Percentiles rank a stretch among this genome's conserved stretches.
Evolutionary conservation across 2,329 filamentous ascomycete species (phyloP).

Genomic region (Coniochaeta sp.): DNA sequence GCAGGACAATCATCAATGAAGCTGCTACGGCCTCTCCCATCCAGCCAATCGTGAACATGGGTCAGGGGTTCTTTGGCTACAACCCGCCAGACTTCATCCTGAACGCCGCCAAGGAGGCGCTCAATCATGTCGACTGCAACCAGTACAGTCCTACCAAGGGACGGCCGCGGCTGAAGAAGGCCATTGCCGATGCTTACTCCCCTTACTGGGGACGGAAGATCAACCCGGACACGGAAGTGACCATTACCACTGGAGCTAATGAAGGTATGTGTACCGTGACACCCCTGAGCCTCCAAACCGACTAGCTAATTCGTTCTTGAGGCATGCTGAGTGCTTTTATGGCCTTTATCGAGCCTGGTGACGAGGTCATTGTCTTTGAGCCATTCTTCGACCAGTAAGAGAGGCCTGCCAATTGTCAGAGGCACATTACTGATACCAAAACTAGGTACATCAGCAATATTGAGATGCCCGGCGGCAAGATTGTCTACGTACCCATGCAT

Average conservation of each 20-base stretch:
- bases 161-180: conserved; percentile 83
- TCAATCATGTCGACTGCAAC: conserved; percentile 92
- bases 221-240: conserved; percentile 86
- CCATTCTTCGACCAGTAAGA: conserved; percentile 91
- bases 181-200: conserved; percentile 86
- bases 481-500: conserved; percentile 91
- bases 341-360: conserved; percentile 89
- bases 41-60: conserved; percentile 46
- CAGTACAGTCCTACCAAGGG: conserved; percentile 97
- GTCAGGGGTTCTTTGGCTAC: conserved; percentile 74
- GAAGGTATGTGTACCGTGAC: conserved; percentile 35
- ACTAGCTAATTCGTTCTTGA: conserved; percentile 2
- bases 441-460: conserved; percentile 75
- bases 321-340: conserved; percentile 96
- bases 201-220: conserved; percentile 77
- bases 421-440: neutral
- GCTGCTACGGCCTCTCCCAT: conserved; percentile 49
- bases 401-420: neutral
- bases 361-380: conserved; percentile 97
- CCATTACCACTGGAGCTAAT: conserved; percentile 87
- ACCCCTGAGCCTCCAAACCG: neutral
- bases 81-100: conserved; percentile 89
- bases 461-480: conserved; percentile 92
- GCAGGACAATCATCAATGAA: conserved; percentile 59
- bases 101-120: conserved; percentile 80